A percentile compares a stretch with the other conserved stretches of the same genome.
phyloP scores from a whole-genome alignment of 345 rosid genomes.

The Brassica rapa region DNA sequence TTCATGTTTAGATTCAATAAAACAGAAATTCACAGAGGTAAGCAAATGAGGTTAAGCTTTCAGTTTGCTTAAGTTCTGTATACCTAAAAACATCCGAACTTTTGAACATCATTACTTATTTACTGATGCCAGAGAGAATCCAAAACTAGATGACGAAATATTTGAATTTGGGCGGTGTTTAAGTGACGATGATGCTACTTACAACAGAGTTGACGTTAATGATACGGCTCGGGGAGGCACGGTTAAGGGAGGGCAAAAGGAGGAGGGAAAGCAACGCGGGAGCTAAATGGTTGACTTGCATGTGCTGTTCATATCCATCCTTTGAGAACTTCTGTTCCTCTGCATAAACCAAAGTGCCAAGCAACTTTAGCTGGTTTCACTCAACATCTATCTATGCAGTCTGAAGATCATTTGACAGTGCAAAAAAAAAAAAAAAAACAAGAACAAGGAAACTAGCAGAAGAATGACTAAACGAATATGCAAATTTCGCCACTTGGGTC shows the following conservation, averaged over 20 bases:
- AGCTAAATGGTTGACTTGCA: slow-evolving; percentile 97
- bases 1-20: background rate
- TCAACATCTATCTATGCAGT: background rate
- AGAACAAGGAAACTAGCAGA: background rate
- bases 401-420: background rate
- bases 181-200: slow-evolving; percentile 43
- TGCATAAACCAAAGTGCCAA: slow-evolving; percentile 33
- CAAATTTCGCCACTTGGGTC: background rate
- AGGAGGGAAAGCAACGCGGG: slow-evolving; percentile 78
- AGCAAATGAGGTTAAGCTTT: slow-evolving; percentile 2
- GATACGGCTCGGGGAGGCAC: slow-evolving; percentile 83
- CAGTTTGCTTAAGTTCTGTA: background rate
- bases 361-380: background rate
- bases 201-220: slow-evolving; percentile 90
- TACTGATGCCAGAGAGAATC: background rate
- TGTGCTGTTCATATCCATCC: slow-evolving; percentile 83
- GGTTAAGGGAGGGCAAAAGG: slow-evolving; percentile 86
- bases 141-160: background rate
- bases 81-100: background rate
- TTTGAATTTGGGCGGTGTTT: background rate
- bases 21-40: background rate
- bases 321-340: slow-evolving; percentile 86
- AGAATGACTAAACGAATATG: too few species aligned
- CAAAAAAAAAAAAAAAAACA: background rate
- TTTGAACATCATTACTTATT: background rate